Evolutionary conservation across 495 filamentous ascomycete species (phyloP), one percentile per base, ranked within the genome.

Genomic region (Chaetomidium leptoderma): DNA sequence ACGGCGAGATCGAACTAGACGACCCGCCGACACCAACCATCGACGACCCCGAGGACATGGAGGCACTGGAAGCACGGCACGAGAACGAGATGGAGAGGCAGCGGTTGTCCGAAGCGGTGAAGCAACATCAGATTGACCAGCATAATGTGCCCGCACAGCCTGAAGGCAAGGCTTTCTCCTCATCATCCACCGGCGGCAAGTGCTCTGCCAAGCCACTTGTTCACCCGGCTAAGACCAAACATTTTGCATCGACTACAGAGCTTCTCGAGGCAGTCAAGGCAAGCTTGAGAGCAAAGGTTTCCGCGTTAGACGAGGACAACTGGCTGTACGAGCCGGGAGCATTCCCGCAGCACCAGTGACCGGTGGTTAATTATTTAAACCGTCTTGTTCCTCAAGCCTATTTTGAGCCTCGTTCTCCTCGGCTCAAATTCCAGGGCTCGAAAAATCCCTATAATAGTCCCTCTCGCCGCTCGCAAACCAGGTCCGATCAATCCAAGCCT

Each of bases 251-350:
- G 35, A 47, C 44, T 52, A 27, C 61, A 88, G 90, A 92, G 70
- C 77, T 92, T 5, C 71, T 90, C n/a, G 80, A 83, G 54, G 80
- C 85, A 2, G 79, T 92, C 51, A 81, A 83, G 59, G 80, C 84
- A n/a, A 90, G 84, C 65, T 75, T 93, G 45, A 78, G 81, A 63
- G 79, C 80, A 30, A 89, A 91, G 61, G 86, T 86, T 13, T 83
- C 84, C 4, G 81, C 86, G 4, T 66, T 96, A 55, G 79, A 87
- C 23, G 87, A 93, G 42, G 91, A 96, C 59, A 89, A 87, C 61
- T 96, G 91, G 91, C 92, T 95, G 81, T 95, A 84, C 69, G 90
- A 95, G 70, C 79, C 81, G 2, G 90, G 92, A 62, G 77, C 82
- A 30, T 72, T 78, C 19, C 72, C 67, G n/a, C 70, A 50, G 19